A percentile compares a stretch with the other conserved stretches of the same genome.
Conservation (phyloP, 805 yeast species). For the Metschnikowia aberdeeniae region DNA sequence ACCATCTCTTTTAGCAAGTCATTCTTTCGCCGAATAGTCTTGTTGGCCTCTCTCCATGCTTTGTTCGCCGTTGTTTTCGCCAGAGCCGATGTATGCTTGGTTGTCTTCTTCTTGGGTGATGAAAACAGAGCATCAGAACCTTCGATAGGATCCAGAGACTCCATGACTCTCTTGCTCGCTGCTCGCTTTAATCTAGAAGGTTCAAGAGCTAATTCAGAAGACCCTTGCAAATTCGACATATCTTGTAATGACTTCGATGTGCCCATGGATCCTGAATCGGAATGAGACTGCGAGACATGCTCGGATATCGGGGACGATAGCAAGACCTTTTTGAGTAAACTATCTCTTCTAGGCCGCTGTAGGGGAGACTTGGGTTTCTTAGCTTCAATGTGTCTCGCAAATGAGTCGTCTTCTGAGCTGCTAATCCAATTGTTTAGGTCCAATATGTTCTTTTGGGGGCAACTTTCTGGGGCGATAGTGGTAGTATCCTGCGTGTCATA, state of each 20-base stretch:
- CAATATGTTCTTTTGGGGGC: constrained; percentile 7
- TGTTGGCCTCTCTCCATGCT: constrained; percentile 34
- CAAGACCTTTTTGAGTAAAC: background rate
- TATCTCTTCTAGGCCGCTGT: background rate
- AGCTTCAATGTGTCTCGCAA: background rate
- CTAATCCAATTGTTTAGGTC: constrained; percentile 17
- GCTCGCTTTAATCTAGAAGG: background rate
- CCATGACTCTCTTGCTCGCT: background rate
- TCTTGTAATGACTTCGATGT: too few species aligned
- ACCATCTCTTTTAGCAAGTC: constrained; percentile 51
- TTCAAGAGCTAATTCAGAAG: background rate
- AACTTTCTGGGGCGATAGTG: background rate
- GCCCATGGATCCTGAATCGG: background rate
- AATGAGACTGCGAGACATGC: constrained; percentile 1
- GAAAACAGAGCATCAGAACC: constrained; percentile 6
- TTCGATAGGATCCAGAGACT: background rate
- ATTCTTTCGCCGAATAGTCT: constrained; percentile 40
- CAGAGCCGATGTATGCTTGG: background rate
- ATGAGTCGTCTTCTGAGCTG: constrained; percentile 19
- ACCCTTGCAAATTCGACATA: too few species aligned
- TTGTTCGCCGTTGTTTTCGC: constrained; percentile 17
- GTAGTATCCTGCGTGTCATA: background rate
- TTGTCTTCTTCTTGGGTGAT: constrained; percentile 6
- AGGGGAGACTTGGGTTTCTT: background rate
- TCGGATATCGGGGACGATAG: constrained; percentile 12